Conservation (phyloP, 2,329 filamentous ascomycete genomes). For the Pezicula carpinea region DNA sequence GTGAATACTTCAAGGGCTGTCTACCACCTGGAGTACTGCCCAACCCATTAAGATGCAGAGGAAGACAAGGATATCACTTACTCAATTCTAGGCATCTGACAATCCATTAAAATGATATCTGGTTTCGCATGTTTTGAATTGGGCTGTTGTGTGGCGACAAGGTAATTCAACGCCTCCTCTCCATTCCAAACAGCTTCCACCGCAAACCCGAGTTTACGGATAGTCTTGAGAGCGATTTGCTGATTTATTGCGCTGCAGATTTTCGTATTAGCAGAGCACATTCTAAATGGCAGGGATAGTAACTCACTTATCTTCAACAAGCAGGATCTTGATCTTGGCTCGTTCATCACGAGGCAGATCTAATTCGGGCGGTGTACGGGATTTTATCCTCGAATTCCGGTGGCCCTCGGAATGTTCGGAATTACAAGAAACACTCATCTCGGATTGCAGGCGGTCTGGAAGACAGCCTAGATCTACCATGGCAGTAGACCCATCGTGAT, state of each 20-base stretch:
- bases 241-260: constrained; percentile 58
- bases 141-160: constrained; percentile 46
- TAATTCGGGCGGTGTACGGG: constrained; percentile 35
- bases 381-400: constrained; percentile 16
- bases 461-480: constrained; percentile 60
- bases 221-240: constrained; percentile 71
- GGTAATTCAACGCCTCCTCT: constrained; percentile 71
- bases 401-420: constrained; percentile 11
- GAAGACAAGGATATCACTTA: neutral
- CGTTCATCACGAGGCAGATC: constrained; percentile 54
- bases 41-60: neutral
- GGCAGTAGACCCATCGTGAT: constrained; percentile 41
- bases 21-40: neutral
- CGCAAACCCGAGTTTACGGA: constrained; percentile 67
- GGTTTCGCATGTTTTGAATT: constrained; percentile 37
- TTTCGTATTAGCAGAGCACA: neutral
- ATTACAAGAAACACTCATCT: constrained; percentile 58
- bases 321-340: constrained; percentile 61
- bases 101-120: constrained; percentile 75
- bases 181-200: constrained; percentile 73
- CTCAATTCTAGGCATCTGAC: constrained; percentile 72
- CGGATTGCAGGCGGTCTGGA: constrained; percentile 61
- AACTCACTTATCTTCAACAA: constrained; percentile 76
- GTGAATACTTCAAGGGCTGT: too few species aligned
- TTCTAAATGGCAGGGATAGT: neutral